Base-by-base conservation (phyloP, 2,329 filamentous ascomycete genomes). In the Chrysosporium queenslandicum region DNA sequence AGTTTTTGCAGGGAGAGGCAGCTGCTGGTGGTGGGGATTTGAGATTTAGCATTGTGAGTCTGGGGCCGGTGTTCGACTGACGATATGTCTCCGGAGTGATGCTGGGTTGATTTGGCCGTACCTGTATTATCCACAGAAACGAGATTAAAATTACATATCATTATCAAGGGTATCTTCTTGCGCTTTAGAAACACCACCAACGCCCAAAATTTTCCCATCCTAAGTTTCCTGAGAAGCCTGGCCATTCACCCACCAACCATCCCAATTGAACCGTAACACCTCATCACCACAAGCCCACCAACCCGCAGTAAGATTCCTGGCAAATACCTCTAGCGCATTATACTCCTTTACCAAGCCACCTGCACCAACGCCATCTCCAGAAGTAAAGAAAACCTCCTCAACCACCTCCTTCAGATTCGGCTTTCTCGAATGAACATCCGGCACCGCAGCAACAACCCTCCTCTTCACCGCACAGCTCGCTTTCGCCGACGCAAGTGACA, bases 251-350 rank as follows among this genome's bases (percentile, higher is more conserved):
- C 79, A 81, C 60, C 72, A 77, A 5, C 71, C 65, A 3, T 74
- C 66, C 59, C 71, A 73, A 61, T 82, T 82, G 60, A 77, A 82
- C 59, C 77, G 81, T 39, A 82, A 62, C 9, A 77, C 80, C 59
- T 84, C 79, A 62, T 83, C 73, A 2, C 81, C 81, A 74, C 76
- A 80, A 20, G 75, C 74, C 68, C 72, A 79, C 81, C 81, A 83
- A 1, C 78, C 79, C 27, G 74, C 70, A 0, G 80, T 79, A 30
- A 81, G 64, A 60, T 78, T 73, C 20, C 81, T 66, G 3, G 79
- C 77, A 66, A 83, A 84, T 0, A 83, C 68, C 61, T 84, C 81
- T 39, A 83, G 60, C 2, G 74, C 79, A 39, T 68, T 64, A 59
- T 79, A 79, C 16, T 64, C 56, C 20, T 34, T 49, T 23, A 64